A percentile compares a stretch with the other conserved stretches of the same genome.
phyloP scores from a whole-genome alignment of 2,329 filamentous ascomycete species.

The Exserohilum rostratum region DNA sequence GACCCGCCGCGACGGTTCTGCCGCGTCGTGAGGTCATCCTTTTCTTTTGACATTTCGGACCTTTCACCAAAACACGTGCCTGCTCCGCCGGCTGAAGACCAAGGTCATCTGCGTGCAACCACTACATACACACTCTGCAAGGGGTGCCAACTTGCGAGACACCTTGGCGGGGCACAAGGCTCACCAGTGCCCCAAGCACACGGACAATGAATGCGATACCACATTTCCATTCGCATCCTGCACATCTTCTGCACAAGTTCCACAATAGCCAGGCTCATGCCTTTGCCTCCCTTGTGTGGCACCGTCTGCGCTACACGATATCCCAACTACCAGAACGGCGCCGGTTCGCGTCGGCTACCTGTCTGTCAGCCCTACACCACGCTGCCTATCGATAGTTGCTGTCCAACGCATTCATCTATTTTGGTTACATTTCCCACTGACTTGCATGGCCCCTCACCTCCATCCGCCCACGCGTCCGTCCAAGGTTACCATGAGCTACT shows the following conservation, averaged over 20 bases:
- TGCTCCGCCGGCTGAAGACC: conserved; percentile 19
- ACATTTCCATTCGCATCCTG: not conserved
- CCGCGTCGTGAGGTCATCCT: conserved; percentile 22
- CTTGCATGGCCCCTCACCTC: conserved; percentile 27
- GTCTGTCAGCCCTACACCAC: conserved; percentile 25
- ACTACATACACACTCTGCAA: conserved; percentile 2
- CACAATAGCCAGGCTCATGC: conserved; percentile 15
- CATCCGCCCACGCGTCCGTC: conserved; percentile 10
- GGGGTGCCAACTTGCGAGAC: conserved; percentile 2
- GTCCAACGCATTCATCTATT: conserved; percentile 37
- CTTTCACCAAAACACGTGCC: conserved; percentile 16
- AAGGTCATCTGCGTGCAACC: conserved; percentile 6
- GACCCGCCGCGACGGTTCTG: conserved; percentile 19
- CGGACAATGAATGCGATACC: not conserved
- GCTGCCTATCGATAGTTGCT: conserved; percentile 30
- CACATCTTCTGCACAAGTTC: conserved; percentile 6
- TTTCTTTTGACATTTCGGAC: conserved; percentile 17
- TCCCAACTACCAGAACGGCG: conserved; percentile 32
- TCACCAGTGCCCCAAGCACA: not conserved
- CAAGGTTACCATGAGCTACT: conserved; percentile 2
- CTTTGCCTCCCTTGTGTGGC: conserved; percentile 25
- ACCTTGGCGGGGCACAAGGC: not conserved
- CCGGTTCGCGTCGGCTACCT: conserved; percentile 30
- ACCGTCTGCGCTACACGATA: conserved; percentile 26
- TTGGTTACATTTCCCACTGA: conserved; percentile 40